phyloP scores from a whole-genome alignment of 768 basidiomycete species.

The Daedaleopsis nitida region DNA sequence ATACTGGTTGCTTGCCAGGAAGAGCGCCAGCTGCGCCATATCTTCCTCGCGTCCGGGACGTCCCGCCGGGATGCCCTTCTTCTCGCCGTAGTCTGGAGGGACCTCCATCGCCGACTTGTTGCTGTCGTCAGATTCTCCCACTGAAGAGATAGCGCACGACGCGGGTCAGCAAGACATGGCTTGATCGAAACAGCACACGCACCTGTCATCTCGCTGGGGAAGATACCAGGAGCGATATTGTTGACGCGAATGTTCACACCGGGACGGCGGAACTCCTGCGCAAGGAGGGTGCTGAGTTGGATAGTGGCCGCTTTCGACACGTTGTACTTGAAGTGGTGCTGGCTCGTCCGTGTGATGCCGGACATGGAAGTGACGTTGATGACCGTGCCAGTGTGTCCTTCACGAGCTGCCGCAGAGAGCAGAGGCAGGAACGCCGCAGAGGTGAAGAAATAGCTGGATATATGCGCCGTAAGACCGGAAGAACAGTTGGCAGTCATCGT shows the following conservation, averaged over 20 bases:
- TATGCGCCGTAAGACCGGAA: background rate
- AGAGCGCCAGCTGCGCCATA: constrained; percentile 36
- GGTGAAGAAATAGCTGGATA: constrained; percentile 41
- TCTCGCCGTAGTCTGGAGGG: constrained; percentile 31
- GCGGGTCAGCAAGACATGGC: background rate
- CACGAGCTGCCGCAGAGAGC: constrained; percentile 37
- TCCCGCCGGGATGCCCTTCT: constrained; percentile 38
- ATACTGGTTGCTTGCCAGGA: constrained; percentile 36
- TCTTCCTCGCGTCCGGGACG: constrained; percentile 38
- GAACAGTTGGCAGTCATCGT: background rate
- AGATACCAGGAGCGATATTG: constrained; percentile 37
- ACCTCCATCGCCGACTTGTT: constrained; percentile 36
- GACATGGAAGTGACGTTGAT: constrained; percentile 46
- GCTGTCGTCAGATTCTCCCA: constrained; percentile 30
- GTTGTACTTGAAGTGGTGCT: constrained; percentile 49
- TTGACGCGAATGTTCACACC: constrained; percentile 40
- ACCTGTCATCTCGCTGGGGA: constrained; percentile 41
- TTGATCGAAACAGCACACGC: background rate
- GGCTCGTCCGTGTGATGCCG: constrained; percentile 42
- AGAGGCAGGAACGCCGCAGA: constrained; percentile 48
- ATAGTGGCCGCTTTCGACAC: constrained; percentile 41
- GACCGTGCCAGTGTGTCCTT: constrained; percentile 37
- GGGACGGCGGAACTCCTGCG: constrained; percentile 35
- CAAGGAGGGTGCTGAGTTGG: constrained; percentile 38
- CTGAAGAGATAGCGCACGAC: constrained; percentile 1